Base-by-base conservation (phyloP, 1,284 basidiomycete species). In the Tilletia caries region DNA sequence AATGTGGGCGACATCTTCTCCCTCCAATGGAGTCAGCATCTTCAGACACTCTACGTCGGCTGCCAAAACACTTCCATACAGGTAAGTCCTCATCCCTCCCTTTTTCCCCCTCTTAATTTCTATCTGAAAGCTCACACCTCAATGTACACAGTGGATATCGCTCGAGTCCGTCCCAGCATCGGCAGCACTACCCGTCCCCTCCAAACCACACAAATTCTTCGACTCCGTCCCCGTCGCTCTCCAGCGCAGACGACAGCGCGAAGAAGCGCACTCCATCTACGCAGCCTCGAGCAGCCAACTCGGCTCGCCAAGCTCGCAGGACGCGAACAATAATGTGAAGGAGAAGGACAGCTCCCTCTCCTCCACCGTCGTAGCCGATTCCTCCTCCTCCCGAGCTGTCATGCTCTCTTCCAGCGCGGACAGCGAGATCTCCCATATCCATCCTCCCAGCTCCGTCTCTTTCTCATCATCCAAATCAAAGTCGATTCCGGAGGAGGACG, bases 1-100 rank as follows among this genome's bases (percentile, higher is more conserved):
- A 91, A 89, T 2, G 89, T 93, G 1, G 95, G 95, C 46, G 95
- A 97, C 82, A 88, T 97, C 67, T 95, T 93, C 85, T 92, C 75
- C 13, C 86, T 98, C 1, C 88, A 89, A 0, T 98, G 92, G 91
- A 90, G 89, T 15, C 85, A 89, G 1, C 81, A 85, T 12, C 86
- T 89, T 10, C 88, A 90, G 72, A 91, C 90, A 0, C 86, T 96
- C 48, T 95, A 91, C 82, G 86, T 96, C 67, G 94, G 93, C 15
- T 75, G 92, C 79, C 92, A 96, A 84, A 91, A 93, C 81, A 93
- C 92, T 0, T 75, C 77, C n/a, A 81, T 81, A 18, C 78, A 79
- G 66, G 75, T 44, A 33, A 23, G 41, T 23, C 25, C n/a, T n/a
- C n/a, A n/a, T n/a, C n/a, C n/a, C 64, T 25, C 1, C 34, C 33